Percentiles rank a stretch among this genome's conserved stretches.
Evolutionary conservation across 495 filamentous ascomycete species (phyloP).

Genomic region (Elasticomyces elasticus): DNA sequence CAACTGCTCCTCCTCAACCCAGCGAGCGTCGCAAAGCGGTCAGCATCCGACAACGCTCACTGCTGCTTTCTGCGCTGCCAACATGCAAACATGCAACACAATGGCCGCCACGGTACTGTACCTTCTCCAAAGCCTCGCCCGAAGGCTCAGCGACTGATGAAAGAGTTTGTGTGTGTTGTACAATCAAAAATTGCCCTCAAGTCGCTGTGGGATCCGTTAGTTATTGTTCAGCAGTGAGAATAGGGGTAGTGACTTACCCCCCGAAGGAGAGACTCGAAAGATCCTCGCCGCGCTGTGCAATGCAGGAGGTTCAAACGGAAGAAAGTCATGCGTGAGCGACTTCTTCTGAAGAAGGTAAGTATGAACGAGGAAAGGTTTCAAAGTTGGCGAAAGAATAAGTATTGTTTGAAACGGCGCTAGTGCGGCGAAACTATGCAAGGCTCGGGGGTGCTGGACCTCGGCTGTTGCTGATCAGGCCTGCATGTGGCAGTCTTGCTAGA

Average conservation of each 20-base stretch:
- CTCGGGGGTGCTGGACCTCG: too few relatives aligned
- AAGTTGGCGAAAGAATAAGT: too few relatives aligned
- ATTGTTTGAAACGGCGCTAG: too few relatives aligned
- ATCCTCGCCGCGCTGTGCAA: slow-evolving; percentile 1
- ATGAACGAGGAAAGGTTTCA: background rate
- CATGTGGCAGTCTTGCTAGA: too few relatives aligned
- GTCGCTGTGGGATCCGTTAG: too few relatives aligned
- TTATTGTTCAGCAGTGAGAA: too few relatives aligned
- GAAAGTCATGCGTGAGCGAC: slow-evolving; percentile 3
- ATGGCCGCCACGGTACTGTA: too few relatives aligned
- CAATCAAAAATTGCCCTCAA: slow-evolving; percentile 2
- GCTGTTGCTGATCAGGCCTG: too few relatives aligned
- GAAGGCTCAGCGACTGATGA: background rate
- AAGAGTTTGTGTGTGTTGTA: background rate
- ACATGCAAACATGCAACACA: background rate
- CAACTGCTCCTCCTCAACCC: too few relatives aligned
- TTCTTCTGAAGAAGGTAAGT: slow-evolving; percentile 3
- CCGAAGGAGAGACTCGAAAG: background rate
- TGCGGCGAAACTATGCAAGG: too few relatives aligned
- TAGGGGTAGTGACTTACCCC: background rate
- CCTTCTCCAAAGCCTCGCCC: background rate
- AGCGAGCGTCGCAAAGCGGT: background rate
- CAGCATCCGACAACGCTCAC: background rate
- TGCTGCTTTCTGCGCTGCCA: background rate
- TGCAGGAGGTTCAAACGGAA: background rate